Evolutionary conservation across 2,329 filamentous ascomycete genomes (phyloP).

Genomic region (Colletotrichum eremochloae): DNA sequence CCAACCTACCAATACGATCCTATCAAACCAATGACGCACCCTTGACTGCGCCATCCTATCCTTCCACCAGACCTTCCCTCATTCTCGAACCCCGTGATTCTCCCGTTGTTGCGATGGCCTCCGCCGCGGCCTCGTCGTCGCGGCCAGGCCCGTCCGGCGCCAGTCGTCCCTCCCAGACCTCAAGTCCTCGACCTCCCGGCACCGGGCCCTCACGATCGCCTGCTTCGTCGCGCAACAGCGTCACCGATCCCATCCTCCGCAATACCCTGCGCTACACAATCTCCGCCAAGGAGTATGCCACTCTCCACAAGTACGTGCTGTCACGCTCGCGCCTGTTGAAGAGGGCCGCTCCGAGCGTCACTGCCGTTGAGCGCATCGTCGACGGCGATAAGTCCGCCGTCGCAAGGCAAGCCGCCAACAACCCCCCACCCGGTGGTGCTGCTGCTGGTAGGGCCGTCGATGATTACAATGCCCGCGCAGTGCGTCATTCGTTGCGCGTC

Average conservation of each 20-base stretch:
- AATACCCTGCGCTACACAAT: conserved; percentile 91
- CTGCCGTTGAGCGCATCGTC: conserved; percentile 65
- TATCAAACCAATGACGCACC: background rate
- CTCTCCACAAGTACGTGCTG: conserved; percentile 85
- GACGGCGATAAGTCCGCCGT: conserved; percentile 48
- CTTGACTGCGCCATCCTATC: background rate
- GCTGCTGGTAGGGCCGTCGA: conserved; percentile 58
- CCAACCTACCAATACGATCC: background rate
- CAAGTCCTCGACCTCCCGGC: conserved; percentile 32
- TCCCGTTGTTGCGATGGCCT: conserved; percentile 25
- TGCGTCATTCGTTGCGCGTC: conserved; percentile 78
- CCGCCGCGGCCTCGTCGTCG: conserved; percentile 40
- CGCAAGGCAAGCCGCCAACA: conserved; percentile 34
- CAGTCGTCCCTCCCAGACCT: conserved; percentile 18
- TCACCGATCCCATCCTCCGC: conserved; percentile 78
- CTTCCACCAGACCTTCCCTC: background rate
- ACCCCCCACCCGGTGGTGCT: conserved; percentile 44
- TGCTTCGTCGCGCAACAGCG: conserved; percentile 42
- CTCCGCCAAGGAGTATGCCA: conserved; percentile 85
- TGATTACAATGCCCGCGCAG: conserved; percentile 77
- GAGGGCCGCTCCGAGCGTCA: conserved; percentile 67
- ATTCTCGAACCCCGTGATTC: background rate
- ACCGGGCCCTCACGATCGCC: conserved; percentile 33
- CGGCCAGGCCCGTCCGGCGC: conserved; percentile 33
- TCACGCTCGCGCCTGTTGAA: conserved; percentile 75